Percentiles rank a stretch among this genome's conserved stretches.
Evolutionary conservation across 768 basidiomycete genomes (phyloP).

Genomic region (Suillus weaverae): DNA sequence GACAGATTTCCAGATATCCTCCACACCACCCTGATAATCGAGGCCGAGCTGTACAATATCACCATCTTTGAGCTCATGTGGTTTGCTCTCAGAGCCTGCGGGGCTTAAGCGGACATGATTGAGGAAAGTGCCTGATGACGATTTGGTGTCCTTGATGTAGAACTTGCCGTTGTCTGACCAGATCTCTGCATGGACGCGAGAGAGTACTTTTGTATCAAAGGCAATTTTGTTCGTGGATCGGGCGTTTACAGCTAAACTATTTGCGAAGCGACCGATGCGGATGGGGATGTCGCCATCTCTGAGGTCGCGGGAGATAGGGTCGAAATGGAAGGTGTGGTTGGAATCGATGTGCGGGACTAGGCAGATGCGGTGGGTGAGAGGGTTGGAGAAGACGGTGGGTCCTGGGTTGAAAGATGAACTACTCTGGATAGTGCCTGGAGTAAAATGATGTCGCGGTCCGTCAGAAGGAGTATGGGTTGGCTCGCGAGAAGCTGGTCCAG

Average conservation of each 20-base stretch:
- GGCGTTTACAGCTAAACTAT: no score
- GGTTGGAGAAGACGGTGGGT: not conserved
- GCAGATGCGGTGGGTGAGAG: conserved; percentile 70
- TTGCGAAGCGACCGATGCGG: conserved; percentile 90
- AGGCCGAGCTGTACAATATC: conserved; percentile 95
- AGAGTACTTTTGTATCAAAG: conserved; percentile 72
- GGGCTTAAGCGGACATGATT: conserved; percentile 90
- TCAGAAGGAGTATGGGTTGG: not conserved
- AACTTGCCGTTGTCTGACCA: conserved; percentile 79
- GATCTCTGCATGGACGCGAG: conserved; percentile 91
- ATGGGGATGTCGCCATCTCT: conserved; percentile 65
- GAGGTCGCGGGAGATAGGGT: conserved; percentile 87
- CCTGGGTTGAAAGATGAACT: not conserved
- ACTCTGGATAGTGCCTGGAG: not conserved
- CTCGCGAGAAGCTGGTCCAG: not conserved
- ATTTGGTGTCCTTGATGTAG: conserved; percentile 88
- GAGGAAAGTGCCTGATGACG: conserved; percentile 88
- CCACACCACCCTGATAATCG: conserved; percentile 95
- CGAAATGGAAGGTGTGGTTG: conserved; percentile 83
- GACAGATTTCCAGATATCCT: conserved; percentile 96
- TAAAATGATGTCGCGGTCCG: not conserved
- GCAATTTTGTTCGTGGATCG: no score
- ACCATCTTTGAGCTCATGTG: conserved; percentile 84
- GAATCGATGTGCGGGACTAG: conserved; percentile 77
- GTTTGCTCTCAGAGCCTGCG: conserved; percentile 77